Evolutionary conservation across 2,329 filamentous ascomycete species (phyloP), one percentile per base, ranked within the genome.

Genomic region (Drechslerella dactyloides): DNA sequence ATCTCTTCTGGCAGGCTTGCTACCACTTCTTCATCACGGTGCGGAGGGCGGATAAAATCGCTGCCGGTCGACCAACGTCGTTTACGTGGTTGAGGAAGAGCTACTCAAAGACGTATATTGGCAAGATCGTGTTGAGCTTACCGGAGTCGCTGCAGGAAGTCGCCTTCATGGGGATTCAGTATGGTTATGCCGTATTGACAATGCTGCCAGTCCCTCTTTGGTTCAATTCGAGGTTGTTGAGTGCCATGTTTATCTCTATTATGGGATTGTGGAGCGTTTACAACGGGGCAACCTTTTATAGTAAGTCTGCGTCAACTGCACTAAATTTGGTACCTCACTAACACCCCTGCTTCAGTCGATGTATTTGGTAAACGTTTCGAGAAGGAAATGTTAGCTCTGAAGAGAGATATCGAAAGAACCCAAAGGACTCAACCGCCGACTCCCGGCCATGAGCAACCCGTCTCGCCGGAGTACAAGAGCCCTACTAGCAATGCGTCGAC

Each of bases 1-100:
- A 99, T 78, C 87, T 90, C 1, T 77, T 96, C 77, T 99, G 94
- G 94, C 94, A 99, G 80, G 82, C 97, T 1, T 83, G 84, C 54
- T 99, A 99, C 81, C 96, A 97, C 81, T 89, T 96, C 79, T 86
- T 97, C 76, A 99, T 99, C 80, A 96, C 92, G 0, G 90, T 97
- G 60, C 90, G 94, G 48, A 89, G 93, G n/a, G 87, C 90, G 61
- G 92, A 96, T 66, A 93, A 97, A 83, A 99, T 99, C 77, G 92
- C 91, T 6, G 94, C 94, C 15, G 94, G 94, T 13, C 89, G 93
- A 1, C 94, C 93, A 3, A 99, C 94, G 0, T 96, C 92, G 13
- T 99, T 97, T 80, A 99, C 94, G 56, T 99, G 94, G 94, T 85
- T 99, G 58, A 90, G 93, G 72, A 89, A 87, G 76, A 96, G 91